phyloP scores from a whole-genome alignment of 805 yeast species.

The Alloascoidea africana region DNA sequence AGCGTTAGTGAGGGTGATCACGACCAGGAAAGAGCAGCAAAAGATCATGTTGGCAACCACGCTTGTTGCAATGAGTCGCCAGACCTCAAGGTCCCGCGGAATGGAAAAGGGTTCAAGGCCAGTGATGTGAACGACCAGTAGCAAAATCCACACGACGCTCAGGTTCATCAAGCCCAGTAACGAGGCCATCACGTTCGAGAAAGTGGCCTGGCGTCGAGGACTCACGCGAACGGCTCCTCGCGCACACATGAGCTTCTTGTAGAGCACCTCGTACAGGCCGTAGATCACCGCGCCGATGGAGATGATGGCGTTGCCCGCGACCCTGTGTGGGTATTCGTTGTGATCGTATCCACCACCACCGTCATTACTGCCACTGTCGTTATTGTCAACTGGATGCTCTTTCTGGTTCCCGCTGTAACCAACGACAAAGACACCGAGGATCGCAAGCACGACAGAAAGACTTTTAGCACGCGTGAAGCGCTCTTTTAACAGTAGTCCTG shows the following conservation, averaged over 20 bases:
- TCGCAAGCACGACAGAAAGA: constrained; percentile 53
- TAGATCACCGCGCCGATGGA: constrained; percentile 61
- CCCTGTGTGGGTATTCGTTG: constrained; percentile 38
- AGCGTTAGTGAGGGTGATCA: constrained; percentile 78
- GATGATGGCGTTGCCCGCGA: constrained; percentile 57
- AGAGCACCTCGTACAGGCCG: constrained; percentile 73
- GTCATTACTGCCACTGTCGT: constrained; percentile 6
- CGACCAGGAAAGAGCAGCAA: constrained; percentile 54
- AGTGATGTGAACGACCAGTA: constrained; percentile 32
- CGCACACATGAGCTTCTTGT: constrained; percentile 64
- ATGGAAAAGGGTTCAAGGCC: constrained; percentile 45
- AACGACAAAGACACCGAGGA: constrained; percentile 62
- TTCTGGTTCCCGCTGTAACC: constrained; percentile 53
- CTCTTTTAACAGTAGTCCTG: constrained; percentile 61
- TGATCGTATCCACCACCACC: constrained; percentile 11
- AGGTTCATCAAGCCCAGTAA: constrained; percentile 46
- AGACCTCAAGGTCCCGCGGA: constrained; percentile 24
- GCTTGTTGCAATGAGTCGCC: constrained; percentile 35
- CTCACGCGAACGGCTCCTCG: constrained; percentile 41
- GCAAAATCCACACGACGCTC: constrained; percentile 28
- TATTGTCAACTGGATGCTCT: constrained; percentile 5
- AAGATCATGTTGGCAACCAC: constrained; percentile 49
- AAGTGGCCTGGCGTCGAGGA: constrained; percentile 59
- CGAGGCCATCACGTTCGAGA: constrained; percentile 65
- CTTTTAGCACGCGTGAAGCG: constrained; percentile 46